phyloP scores from a whole-genome alignment of 2,329 filamentous ascomycete genomes.

The Verticillium albo-atrum region DNA sequence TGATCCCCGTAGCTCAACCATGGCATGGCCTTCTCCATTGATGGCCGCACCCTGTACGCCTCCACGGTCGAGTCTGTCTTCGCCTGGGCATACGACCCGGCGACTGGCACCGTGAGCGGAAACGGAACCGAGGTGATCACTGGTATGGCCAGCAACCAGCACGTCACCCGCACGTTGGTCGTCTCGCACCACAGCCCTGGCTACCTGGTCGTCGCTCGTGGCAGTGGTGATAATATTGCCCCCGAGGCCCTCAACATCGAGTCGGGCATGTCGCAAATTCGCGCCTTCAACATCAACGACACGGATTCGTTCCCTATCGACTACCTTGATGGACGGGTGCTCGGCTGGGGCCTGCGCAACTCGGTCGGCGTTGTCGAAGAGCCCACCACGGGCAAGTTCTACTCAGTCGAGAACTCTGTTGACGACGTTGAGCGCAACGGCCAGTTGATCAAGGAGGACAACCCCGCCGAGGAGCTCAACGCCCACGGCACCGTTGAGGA shows the following conservation, averaged over 20 bases:
- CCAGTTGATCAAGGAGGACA: slow-evolving; percentile 60
- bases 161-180: slow-evolving; percentile 64
- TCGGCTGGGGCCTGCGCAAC: slow-evolving; percentile 70
- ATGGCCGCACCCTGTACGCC: slow-evolving; percentile 50
- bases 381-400: slow-evolving; percentile 45
- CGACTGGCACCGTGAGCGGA: slow-evolving; percentile 35
- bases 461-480: slow-evolving; percentile 72
- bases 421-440: slow-evolving; percentile 57
- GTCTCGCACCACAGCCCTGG: slow-evolving; percentile 50
- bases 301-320: slow-evolving; percentile 28
- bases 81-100: slow-evolving; percentile 61
- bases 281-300: slow-evolving; percentile 44
- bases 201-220: slow-evolving; percentile 61
- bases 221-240: slow-evolving; percentile 62
- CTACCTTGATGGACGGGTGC: slow-evolving; percentile 41
- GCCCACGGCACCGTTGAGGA: slow-evolving; percentile 57
- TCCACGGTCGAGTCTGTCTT: slow-evolving; percentile 57
- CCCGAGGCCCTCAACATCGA: slow-evolving; percentile 39
- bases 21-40: slow-evolving; percentile 46
- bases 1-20: slow-evolving; percentile 43
- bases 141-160: slow-evolving; percentile 43
- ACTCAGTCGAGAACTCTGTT: slow-evolving; percentile 66
- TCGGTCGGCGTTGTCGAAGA: slow-evolving; percentile 68
- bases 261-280: slow-evolving; percentile 63
- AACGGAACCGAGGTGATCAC: slow-evolving; percentile 53